Evolutionary conservation across 148 eudicot species (phyloP).

Genomic region (Pouteria glomerata): DNA sequence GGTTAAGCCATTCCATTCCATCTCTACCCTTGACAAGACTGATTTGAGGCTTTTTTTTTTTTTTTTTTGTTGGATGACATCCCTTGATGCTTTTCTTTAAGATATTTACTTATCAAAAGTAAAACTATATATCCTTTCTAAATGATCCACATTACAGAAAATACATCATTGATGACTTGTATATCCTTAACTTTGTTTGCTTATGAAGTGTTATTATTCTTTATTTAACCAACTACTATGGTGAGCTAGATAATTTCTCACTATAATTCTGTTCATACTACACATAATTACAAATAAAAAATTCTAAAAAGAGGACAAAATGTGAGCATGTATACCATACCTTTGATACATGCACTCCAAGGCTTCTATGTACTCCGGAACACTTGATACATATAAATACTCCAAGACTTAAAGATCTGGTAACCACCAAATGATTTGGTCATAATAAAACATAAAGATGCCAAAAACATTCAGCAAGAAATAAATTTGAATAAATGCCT

Average conservation of each 20-base stretch:
- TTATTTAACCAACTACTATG: not conserved
- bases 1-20: no score
- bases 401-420: slow-evolving; percentile 76
- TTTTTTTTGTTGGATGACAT: no score
- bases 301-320: not conserved
- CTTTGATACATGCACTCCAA: slow-evolving; percentile 94
- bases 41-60: no score
- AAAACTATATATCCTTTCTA: not conserved
- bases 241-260: not conserved
- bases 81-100: no score
- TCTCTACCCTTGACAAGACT: no score
- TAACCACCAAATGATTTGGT: slow-evolving; percentile 8
- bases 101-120: not conserved
- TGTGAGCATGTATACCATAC: slow-evolving; percentile 22
- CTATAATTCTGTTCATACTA: not conserved
- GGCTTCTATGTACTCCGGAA: slow-evolving; percentile 96
- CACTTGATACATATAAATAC: slow-evolving; percentile 94
- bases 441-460: not conserved
- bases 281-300: not conserved
- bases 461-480: not conserved
- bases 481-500: not conserved
- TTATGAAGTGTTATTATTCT: not conserved
- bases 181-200: not conserved
- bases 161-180: not conserved
- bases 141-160: not conserved